Percentiles rank a stretch among this genome's conserved stretches.
Conservation (phyloP, 2,329 filamentous ascomycete genomes). For the Aspergillus caelatus region DNA sequence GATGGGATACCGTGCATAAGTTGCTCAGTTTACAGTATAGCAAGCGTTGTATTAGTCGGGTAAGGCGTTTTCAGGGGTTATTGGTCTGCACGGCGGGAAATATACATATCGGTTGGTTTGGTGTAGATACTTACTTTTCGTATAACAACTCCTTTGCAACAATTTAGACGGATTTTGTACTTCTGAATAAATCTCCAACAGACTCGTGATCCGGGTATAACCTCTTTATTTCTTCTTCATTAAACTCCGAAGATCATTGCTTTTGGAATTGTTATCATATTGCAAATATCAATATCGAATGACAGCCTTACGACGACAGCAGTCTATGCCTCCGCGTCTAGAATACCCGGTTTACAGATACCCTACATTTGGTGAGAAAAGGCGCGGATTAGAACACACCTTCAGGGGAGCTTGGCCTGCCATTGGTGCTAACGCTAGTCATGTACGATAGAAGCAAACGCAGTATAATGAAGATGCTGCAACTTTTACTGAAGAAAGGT, state of each 20-base stretch:
- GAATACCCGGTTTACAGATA: too few species aligned
- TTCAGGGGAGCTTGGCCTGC: constrained; percentile 21
- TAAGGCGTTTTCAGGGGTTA: constrained; percentile 13
- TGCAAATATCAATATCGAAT: too few species aligned
- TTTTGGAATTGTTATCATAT: too few species aligned
- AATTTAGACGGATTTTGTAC: not conserved
- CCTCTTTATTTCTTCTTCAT: too few species aligned
- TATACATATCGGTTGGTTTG: constrained; percentile 15
- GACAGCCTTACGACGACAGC: too few species aligned
- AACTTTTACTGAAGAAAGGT: constrained; percentile 24
- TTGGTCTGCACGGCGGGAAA: constrained; percentile 7
- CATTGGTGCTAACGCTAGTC: constrained; percentile 21
- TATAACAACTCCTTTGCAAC: not conserved
- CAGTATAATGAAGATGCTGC: constrained; percentile 23
- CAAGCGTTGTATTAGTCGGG: constrained; percentile 9
- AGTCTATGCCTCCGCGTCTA: too few species aligned
- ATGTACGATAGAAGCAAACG: constrained; percentile 23
- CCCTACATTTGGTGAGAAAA: constrained; percentile 25
- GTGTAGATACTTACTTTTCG: not conserved
- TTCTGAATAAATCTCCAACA: not conserved
- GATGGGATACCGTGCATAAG: constrained; percentile 37
- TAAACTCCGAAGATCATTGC: too few species aligned
- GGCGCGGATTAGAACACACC: constrained; percentile 25
- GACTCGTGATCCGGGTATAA: too few species aligned
- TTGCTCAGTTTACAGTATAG: constrained; percentile 8